These are phyloP conservation scores for Fusarium goolgardi DNA, from an alignment of 2,329 filamentous ascomycete genomes.

Conservation along the genomic window DNA sequence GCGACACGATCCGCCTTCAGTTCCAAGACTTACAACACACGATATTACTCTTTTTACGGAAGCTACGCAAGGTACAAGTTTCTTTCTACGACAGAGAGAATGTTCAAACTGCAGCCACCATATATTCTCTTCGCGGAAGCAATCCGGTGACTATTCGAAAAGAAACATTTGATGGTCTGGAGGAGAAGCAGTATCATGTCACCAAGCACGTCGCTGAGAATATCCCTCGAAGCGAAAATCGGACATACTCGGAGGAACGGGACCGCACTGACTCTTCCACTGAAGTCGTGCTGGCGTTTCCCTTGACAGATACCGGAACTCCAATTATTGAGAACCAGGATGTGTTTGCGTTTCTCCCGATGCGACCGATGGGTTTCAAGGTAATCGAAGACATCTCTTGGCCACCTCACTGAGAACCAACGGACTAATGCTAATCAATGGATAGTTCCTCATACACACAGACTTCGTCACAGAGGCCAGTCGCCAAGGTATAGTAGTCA, in stretches of 20 bases:
- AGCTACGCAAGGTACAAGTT: constrained; percentile 52
- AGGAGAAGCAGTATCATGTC: constrained; percentile 45
- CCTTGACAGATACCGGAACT: constrained; percentile 47
- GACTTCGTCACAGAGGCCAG: constrained; percentile 62
- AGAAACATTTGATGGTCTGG: background rate
- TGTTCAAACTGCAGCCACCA: constrained; percentile 7
- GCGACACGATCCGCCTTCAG: constrained; percentile 49
- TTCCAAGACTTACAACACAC: constrained; percentile 54
- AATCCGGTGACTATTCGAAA: constrained; percentile 22
- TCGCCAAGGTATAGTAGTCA: constrained; percentile 55
- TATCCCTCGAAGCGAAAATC: constrained; percentile 52
- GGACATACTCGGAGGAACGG: constrained; percentile 47
- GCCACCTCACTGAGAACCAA: fast-evolving
- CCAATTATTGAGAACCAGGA: constrained; percentile 56
- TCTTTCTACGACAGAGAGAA: constrained; percentile 44
- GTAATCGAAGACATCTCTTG: constrained; percentile 38
- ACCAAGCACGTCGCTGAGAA: constrained; percentile 46
- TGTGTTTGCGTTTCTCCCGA: constrained; percentile 60
- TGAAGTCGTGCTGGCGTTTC: constrained; percentile 60
- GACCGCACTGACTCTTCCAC: constrained; percentile 45
- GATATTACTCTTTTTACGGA: constrained; percentile 57
- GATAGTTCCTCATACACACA: constrained; percentile 60
- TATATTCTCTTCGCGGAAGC: constrained; percentile 21
- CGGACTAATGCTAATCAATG: background rate
- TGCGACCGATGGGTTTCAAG: constrained; percentile 57